Base-by-base conservation (phyloP, 1,284 basidiomycete species). In the Sporisorium reilianum region DNA sequence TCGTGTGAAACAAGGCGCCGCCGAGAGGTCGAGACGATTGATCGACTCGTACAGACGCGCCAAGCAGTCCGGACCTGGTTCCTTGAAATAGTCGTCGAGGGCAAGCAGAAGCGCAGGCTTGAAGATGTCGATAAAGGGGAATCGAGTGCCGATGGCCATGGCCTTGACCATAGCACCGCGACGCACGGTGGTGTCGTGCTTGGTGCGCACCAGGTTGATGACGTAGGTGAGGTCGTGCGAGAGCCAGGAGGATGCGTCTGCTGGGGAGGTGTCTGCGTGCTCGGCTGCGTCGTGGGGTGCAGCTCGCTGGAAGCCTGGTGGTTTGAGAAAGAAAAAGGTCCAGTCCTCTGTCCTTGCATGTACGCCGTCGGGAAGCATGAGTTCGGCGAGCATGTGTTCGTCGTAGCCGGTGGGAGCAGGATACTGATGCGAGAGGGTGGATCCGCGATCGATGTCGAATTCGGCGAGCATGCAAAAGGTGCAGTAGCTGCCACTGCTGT, bases 361-460 rank as follows among this genome's bases (percentile, higher is more conserved):
- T 14, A 95, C 95, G 14, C 97, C 97, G 85, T 99, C 96, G 1
- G 96, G 96, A 18, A 99, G 88, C 96, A 99, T 99, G 70, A 97
- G 89, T 86, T 97, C 96, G 1, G 96, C 97, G 4, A 99, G 88
- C 25, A 94, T 89, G 73, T 79, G 77, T n/a, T 81, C 77, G 44
- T 83, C 80, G 40, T 82, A 78, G 42, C 72, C 76, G 11, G 75
- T 73, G 1, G 71, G 74, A 12, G 46, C 64, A 11, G 82, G 82
- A 44, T 80, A 80, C 48, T 79, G 76, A 22, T 77, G 53, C 0
- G 77, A 72, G 6, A 84, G 64, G 18, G 80, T 82, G 25, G 80
- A 74, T 18, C 82, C 82, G 20, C 66, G 64, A 48, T 83, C 78
- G 38, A 81, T 82, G 55, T 84, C 75, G 54, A 84, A 84, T 41